Evolutionary conservation across 768 basidiomycete species (phyloP).

Genomic region (Lepiota brunneoincarnata): DNA sequence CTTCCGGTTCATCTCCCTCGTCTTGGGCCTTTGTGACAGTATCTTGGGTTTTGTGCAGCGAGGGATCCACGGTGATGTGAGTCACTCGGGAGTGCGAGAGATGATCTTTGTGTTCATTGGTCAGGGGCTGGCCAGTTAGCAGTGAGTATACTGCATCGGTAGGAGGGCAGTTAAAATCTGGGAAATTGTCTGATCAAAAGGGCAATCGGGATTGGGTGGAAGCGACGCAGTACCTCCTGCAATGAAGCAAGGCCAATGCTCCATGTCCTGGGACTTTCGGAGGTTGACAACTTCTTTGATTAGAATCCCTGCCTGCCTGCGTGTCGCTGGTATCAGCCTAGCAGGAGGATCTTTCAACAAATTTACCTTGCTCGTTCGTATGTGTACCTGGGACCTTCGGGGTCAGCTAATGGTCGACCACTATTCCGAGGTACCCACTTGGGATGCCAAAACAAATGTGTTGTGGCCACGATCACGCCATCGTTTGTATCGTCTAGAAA

Average conservation of each 20-base stretch:
- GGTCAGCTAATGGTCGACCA: slow-evolving; percentile 3
- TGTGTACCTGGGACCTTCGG: slow-evolving; percentile 46
- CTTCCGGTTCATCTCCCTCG: slow-evolving; percentile 37
- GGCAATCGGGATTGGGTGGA: not conserved
- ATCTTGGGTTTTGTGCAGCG: slow-evolving; percentile 29
- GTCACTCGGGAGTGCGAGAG: slow-evolving; percentile 69
- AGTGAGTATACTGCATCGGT: slow-evolving; percentile 82
- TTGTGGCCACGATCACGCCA: slow-evolving; percentile 80
- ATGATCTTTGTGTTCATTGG: slow-evolving; percentile 46
- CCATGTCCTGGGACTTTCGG: slow-evolving; percentile 34
- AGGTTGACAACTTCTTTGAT: slow-evolving; percentile 61
- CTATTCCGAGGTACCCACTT: slow-evolving; percentile 41
- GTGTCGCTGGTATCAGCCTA: not conserved
- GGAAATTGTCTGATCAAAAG: not conserved
- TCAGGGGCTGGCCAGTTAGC: slow-evolving; percentile 59
- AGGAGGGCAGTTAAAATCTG: slow-evolving; percentile 92
- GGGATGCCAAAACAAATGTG: slow-evolving; percentile 96
- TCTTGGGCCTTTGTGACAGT: slow-evolving; percentile 14
- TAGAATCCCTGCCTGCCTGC: slow-evolving; percentile 77
- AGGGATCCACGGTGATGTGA: slow-evolving; percentile 66
- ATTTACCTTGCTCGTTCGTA: slow-evolving; percentile 80
- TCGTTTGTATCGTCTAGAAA: slow-evolving; percentile 32
- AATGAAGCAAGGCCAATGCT: slow-evolving; percentile 76
- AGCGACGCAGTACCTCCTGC: slow-evolving; percentile 64
- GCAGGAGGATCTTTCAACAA: not conserved